These are phyloP conservation scores for Auricularia sp. DNA, from an alignment of 768 basidiomycete genomes.

Conservation along the genomic window DNA sequence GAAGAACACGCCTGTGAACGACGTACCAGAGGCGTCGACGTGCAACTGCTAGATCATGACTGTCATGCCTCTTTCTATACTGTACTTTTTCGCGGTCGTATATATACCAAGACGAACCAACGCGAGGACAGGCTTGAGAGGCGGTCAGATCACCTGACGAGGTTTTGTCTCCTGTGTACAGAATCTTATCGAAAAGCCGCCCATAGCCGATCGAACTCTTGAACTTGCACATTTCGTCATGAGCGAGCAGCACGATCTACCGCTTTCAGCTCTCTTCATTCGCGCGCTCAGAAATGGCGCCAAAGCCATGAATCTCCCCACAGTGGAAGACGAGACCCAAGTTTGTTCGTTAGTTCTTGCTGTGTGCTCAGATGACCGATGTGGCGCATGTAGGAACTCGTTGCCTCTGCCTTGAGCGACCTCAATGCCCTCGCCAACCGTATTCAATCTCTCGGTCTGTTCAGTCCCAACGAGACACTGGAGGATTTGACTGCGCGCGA, in stretches of 20 bases:
- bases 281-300: conserved; percentile 29
- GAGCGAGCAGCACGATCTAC: conserved; percentile 11
- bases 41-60: conserved; percentile 53
- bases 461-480: conserved; percentile 74
- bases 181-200: too few species aligned
- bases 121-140: too few species aligned
- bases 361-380: conserved; percentile 6
- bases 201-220: too few species aligned
- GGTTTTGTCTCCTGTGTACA: too few species aligned
- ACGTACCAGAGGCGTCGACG: conserved; percentile 77
- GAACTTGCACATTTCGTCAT: too few species aligned
- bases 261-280: conserved; percentile 30
- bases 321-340: conserved; percentile 36
- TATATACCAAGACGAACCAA: background rate
- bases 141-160: too few species aligned
- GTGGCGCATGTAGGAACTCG: conserved; percentile 37
- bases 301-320: conserved; percentile 30
- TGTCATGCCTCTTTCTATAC: background rate
- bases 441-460: conserved; percentile 53
- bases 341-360: conserved; percentile 14
- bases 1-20: conserved; percentile 52
- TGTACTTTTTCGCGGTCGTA: background rate
- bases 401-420: conserved; percentile 46
- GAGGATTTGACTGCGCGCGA: conserved; percentile 75
- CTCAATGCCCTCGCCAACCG: conserved; percentile 42